Evolutionary conservation across 495 filamentous ascomycete genomes (phyloP).

Genomic region (Astrothelium macrocarpum): DNA sequence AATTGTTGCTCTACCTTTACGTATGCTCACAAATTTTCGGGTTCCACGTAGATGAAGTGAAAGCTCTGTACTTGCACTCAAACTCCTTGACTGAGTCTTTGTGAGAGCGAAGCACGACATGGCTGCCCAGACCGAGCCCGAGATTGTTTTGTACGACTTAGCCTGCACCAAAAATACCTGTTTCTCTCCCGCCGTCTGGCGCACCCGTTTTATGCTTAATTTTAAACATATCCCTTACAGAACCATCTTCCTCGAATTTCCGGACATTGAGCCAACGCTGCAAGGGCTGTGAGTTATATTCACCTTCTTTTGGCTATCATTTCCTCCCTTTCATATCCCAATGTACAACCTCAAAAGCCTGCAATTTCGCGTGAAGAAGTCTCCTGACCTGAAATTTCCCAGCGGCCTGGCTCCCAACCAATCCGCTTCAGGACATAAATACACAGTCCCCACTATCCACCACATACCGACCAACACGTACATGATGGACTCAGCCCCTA

Average conservation of each 20-base stretch:
- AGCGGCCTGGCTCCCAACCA: conserved; percentile 25
- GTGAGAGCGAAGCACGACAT: conserved; percentile 21
- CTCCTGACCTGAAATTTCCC: conserved; percentile 15
- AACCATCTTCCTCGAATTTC: conserved; percentile 37
- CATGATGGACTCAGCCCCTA: conserved; percentile 35
- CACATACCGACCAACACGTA: conserved; percentile 35
- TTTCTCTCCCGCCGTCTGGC: conserved; percentile 37
- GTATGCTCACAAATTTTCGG: not conserved
- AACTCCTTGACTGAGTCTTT: not conserved
- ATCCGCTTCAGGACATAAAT: conserved; percentile 26
- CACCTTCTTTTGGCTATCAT: conserved; percentile 13
- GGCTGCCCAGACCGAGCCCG: conserved; percentile 25
- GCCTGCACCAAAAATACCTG: conserved; percentile 34
- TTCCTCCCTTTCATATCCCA: conserved; percentile 14
- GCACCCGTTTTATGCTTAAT: conserved; percentile 39
- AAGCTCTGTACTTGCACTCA: not conserved
- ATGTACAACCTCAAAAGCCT: conserved; percentile 16
- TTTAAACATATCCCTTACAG: conserved; percentile 35
- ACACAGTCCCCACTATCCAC: conserved; percentile 37
- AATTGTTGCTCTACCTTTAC: not conserved
- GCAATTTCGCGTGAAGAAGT: conserved; percentile 16
- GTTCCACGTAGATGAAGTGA: not conserved
- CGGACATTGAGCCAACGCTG: conserved; percentile 37
- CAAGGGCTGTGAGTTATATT: conserved; percentile 31
- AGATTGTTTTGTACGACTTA: conserved; percentile 37